Evolutionary conservation across 148 eudicot species (phyloP), one percentile per base, ranked within the genome.

Genomic region (Amaranthus hypochondriacus): DNA sequence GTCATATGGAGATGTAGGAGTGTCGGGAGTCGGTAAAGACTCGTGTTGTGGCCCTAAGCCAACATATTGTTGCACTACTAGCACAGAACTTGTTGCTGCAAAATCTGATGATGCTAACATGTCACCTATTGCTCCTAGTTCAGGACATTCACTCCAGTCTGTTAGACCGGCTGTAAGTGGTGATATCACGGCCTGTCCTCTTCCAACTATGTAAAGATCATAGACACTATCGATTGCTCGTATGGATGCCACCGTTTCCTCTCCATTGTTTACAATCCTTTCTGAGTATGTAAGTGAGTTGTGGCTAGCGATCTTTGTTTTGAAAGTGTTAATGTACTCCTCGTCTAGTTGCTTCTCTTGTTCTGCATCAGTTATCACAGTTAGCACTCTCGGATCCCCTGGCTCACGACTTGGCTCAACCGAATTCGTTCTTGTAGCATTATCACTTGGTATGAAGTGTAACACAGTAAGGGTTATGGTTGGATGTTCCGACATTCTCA

Each of bases 91-190:
- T 3, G 83, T 84, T 4, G 86, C 75, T 0, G 89, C 86, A 75
- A 95, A 92, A 72, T 92, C 97, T 3, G 97, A 86, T 0, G 97
- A 90, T 10, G 97, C 96, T 68, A 92, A 76, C 62, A 95, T 48
- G 75, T 90, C 97, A 14, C 99, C 99, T 0, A 95, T 90, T 2
- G 92, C 88, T 5, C 99, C 97, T 3, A 94, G 86, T 73, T 94
- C 98, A 2, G 96, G 97, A 69, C 98, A 94, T 82, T 94, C 98
- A 47, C 97, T 92, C 97, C 95, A 89, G 69, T 91, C 98, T 0
- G 96, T 94, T n/a, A 94, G 77, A 75, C 98, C 97, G 0, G 91
- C 89, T n/a, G 93, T 91, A 7, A 94, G 80, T 6, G 93, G 93
- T 3, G 95, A 89, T 42, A 84, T 62, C 75, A 78, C 78, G 6